A percentile compares a stretch with the other conserved stretches of the same genome.
These are phyloP conservation scores for Aspergillus campestris DNA, from an alignment of 495 filamentous ascomycete genomes.

Conservation along the genomic window DNA sequence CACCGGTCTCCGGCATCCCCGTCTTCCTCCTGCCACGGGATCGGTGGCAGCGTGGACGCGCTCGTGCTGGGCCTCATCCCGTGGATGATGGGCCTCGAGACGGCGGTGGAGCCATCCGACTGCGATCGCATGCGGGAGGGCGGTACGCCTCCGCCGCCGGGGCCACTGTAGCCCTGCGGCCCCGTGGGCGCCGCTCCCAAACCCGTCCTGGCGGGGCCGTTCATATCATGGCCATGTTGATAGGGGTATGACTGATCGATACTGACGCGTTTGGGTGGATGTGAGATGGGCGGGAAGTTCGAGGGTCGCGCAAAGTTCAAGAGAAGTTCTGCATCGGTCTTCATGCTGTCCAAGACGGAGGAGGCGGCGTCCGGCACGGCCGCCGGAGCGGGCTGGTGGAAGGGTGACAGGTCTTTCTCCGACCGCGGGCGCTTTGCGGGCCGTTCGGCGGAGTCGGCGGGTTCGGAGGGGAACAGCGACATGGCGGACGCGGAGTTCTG, in stretches of 20 bases:
- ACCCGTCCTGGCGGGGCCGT: constrained; percentile 16
- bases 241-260: constrained; percentile 26
- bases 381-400: constrained; percentile 19
- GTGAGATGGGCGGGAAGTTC: constrained; percentile 24
- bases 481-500: constrained; percentile 18
- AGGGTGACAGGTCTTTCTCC: constrained; percentile 45
- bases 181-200: constrained; percentile 11
- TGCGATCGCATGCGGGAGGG: constrained; percentile 37
- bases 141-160: constrained; percentile 13
- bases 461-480: constrained; percentile 27
- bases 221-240: constrained; percentile 17
- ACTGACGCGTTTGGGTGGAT: constrained; percentile 26
- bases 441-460: constrained; percentile 30
- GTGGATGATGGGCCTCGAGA: constrained; percentile 31
- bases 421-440: constrained; percentile 55
- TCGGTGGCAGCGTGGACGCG: constrained; percentile 28
- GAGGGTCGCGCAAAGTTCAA: constrained; percentile 37
- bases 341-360: constrained; percentile 38
- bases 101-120: constrained; percentile 37
- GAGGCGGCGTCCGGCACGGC: constrained; percentile 37
- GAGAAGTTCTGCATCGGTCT: constrained; percentile 46
- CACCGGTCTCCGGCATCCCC: constrained; percentile 9
- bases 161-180: constrained; percentile 4
- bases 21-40: constrained; percentile 30
- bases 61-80: constrained; percentile 36